phyloP scores from a whole-genome alignment of 2,329 filamentous ascomycete species.

The Verticillium longisporum region DNA sequence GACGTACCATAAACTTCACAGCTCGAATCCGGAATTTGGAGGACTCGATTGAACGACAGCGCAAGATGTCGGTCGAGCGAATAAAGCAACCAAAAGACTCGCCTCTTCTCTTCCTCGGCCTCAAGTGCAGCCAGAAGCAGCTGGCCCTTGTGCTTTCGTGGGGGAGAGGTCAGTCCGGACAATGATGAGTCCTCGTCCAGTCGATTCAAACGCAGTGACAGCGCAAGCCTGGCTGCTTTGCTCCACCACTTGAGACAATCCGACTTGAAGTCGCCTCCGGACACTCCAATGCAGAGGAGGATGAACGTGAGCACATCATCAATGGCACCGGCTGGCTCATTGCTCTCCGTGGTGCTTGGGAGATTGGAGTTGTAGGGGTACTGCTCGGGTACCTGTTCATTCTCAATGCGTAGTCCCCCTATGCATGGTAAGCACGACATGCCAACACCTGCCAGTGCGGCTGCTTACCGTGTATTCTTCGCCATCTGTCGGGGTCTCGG shows the following conservation, averaged over 20 bases:
- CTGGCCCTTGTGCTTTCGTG: conserved; percentile 18
- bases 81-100: conserved; percentile 42
- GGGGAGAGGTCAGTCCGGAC: conserved; percentile 24
- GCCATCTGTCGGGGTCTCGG: conserved; percentile 28
- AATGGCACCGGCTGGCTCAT: conserved; percentile 24
- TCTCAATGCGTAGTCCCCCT: conserved; percentile 26
- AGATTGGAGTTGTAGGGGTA: conserved; percentile 14
- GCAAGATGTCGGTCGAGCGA: conserved; percentile 38
- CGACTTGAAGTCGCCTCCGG: conserved; percentile 39
- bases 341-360: conserved; percentile 23
- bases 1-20: conserved; percentile 31
- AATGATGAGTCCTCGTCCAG: conserved; percentile 25
- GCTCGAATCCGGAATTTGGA: conserved; percentile 37
- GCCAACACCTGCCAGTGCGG: not conserved
- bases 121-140: conserved; percentile 24
- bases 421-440: not conserved
- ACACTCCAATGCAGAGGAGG: conserved; percentile 37
- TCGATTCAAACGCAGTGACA: conserved; percentile 27
- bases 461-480: conserved; percentile 23
- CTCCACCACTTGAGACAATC: conserved; percentile 41
- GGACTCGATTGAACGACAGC: conserved; percentile 36
- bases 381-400: conserved; percentile 19
- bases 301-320: conserved; percentile 39
- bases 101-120: conserved; percentile 35
- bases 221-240: conserved; percentile 31